Conservation (phyloP, 306 rosid genomes). For the Castanopsis chinensis region DNA sequence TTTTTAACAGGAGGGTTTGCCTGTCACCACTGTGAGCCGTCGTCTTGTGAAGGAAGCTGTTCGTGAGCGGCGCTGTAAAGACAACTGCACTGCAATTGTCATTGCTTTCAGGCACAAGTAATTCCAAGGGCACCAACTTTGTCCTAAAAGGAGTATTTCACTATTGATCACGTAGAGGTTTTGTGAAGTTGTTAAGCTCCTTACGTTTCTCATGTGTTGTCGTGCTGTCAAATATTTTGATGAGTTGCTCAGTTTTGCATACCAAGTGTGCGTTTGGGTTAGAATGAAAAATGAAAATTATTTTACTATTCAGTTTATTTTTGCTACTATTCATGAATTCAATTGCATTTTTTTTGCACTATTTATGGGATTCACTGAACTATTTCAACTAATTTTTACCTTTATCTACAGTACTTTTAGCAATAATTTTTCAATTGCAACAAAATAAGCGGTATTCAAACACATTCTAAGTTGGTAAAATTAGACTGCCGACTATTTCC, state of each 20-base stretch:
- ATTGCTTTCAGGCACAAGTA: constrained; percentile 56
- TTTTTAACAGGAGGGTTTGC: constrained; percentile 61
- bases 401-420: too few relatives aligned
- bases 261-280: too few relatives aligned
- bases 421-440: too few relatives aligned
- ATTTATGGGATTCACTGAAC: too few relatives aligned
- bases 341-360: too few relatives aligned
- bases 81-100: constrained; percentile 80
- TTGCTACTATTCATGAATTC: too few relatives aligned
- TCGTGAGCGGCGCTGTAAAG: constrained; percentile 84
- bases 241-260: neutral
- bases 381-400: too few relatives aligned
- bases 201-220: neutral
- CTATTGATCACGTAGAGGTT: neutral
- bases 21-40: constrained; percentile 64
- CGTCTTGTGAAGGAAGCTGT: constrained; percentile 78
- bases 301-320: too few relatives aligned
- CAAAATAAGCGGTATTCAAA: too few relatives aligned
- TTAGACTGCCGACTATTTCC: neutral
- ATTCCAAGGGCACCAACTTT: constrained; percentile 3
- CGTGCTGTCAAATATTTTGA: neutral
- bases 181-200: neutral
- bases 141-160: neutral
- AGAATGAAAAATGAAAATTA: too few relatives aligned
- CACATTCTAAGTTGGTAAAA: neutral